Percentiles rank a stretch among this genome's conserved stretches.
These are phyloP conservation scores for Loxodes magnus DNA, from an alignment of 73 alveolate genomes.

Conservation along the genomic window DNA sequence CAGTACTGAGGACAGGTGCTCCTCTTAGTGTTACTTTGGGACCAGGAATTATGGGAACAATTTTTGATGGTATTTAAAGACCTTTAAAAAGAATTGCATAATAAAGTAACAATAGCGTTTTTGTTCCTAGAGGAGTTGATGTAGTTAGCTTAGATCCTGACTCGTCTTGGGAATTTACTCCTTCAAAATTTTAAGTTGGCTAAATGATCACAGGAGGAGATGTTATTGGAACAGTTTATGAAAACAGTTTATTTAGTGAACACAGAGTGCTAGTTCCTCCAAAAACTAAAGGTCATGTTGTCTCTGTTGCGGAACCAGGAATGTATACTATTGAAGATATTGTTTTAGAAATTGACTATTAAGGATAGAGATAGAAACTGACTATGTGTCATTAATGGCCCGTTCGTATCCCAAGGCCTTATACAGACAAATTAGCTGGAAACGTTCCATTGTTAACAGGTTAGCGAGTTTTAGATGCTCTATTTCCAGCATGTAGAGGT, in stretches of 20 bases:
- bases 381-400: conserved; percentile 90
- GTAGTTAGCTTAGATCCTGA: conserved; percentile 81
- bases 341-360: conserved; percentile 75
- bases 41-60: conserved; percentile 92
- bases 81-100: conserved; percentile 30
- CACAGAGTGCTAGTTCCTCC: conserved; percentile 91
- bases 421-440: conserved; percentile 72
- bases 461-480: conserved; percentile 89
- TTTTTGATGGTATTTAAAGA: conserved; percentile 68
- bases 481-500: conserved; percentile 93
- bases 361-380: conserved; percentile 61
- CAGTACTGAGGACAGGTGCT: conserved; percentile 91
- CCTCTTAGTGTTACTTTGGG: conserved; percentile 97
- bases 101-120: conserved; percentile 46
- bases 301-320: conserved; percentile 76
- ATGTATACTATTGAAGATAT: conserved; percentile 69
- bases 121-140: conserved; percentile 97
- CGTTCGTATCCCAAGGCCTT: conserved; percentile 84
- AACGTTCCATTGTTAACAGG: conserved; percentile 81
- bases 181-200: conserved; percentile 62
- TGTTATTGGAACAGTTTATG: conserved; percentile 83
- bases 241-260: conserved; percentile 78
- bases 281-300: conserved; percentile 76
- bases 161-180: conserved; percentile 90
- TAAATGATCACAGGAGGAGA: conserved; percentile 87